Base-by-base conservation (phyloP, 2,329 filamentous ascomycete species). In the Cryoendolithus antarcticus region DNA sequence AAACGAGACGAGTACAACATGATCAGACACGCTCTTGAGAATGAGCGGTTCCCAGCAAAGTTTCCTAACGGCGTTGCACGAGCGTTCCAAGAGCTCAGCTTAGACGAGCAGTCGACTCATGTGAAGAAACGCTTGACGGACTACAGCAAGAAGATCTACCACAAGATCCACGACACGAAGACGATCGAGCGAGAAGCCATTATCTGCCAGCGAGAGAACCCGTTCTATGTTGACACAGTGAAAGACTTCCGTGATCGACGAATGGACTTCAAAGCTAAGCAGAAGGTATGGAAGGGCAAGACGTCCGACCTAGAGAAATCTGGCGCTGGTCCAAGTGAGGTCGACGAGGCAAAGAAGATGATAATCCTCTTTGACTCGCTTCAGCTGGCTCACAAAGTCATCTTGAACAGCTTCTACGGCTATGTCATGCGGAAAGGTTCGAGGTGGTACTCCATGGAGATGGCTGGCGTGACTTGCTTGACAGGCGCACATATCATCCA, bases 371-470 rank as follows among this genome's bases (percentile, higher is more conserved):
- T 85, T 58, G 91, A 98, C 59, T 98, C 91, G 0, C 69, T 98
- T 42, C 93, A 98, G 60, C 70, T 98, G 52, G 91, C 91, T 0
- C 91, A 98, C 69, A 98, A 98, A 61, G 91, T 98, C 65, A 98
- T 98, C 71, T 62, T 98, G 40, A 98, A 98, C 67, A 94, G 86
- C 40, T 98, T 98, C 67, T 98, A 98, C 52, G 91, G 91, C 47
- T 98, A 98, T 58, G 91, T 96, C 60, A 98, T 98, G 91, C 75
- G 91, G 66, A 98, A 98, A 60, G 91, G 91, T 28, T 98, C 91
- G 30, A 78, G 91, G 40, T 98, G 91, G 91, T 98, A 98, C 59
- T 98, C 91, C 11, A 80, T 98, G 74, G 91, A 98, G 59, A 98
- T 98, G 91, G 91, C 93, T 10, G 91, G 91, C 51, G 91, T 98